Base-by-base conservation (phyloP, 208 protist genomes). In the Phytomonas francai region DNA sequence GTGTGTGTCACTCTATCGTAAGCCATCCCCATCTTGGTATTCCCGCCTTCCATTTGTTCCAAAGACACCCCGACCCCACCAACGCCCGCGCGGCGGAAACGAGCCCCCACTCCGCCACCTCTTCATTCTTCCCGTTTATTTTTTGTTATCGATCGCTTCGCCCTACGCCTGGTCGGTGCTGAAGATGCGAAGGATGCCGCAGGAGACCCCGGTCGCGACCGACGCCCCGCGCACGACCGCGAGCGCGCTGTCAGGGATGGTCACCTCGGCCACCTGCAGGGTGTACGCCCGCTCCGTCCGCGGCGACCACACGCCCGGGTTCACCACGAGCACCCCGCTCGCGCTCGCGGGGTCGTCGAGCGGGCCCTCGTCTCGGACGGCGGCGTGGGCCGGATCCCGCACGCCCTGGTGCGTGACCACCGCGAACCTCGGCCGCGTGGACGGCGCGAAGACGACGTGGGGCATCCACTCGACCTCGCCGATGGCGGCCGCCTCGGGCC, bases 371-470 rank as follows among this genome's bases (percentile, higher is more conserved):
- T 77, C 72, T n/a, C 68, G 31, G 33, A 60, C 54, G 32, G 12
- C 12, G 2, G 57, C 22, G 27, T 27, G 33, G 2, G 25, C 57
- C 4, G 28, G 27, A 28, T 56, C 69, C n/a, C 60, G 3, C 32
- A 78, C 77, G 42, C 68, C 71, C 12, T 83, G 84, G 63, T 93
- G 90, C 11, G 87, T 91, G 25, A 93, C 83, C 11, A 83, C 51
- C 0, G 83, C 87, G 70, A 95, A 95, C 22, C 71, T 70, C 19
- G 87, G 90, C 7, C 84, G 75, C 32, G 78, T 83, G 2, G 90
- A 95, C 11, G 90, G 90, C 25, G 91, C 57, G 68, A 95, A 93
- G 66, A 95, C 62, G 22, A 95, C 75, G 68, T 95, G 90, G 7
- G 90, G 90, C 71, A 93, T 80, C 14, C 32, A 86, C 73, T 95